Percentiles rank a stretch among this genome's conserved stretches.
These are phyloP conservation scores for Xylaria scruposa DNA, from an alignment of 495 filamentous ascomycete species.

Conservation along the genomic window DNA sequence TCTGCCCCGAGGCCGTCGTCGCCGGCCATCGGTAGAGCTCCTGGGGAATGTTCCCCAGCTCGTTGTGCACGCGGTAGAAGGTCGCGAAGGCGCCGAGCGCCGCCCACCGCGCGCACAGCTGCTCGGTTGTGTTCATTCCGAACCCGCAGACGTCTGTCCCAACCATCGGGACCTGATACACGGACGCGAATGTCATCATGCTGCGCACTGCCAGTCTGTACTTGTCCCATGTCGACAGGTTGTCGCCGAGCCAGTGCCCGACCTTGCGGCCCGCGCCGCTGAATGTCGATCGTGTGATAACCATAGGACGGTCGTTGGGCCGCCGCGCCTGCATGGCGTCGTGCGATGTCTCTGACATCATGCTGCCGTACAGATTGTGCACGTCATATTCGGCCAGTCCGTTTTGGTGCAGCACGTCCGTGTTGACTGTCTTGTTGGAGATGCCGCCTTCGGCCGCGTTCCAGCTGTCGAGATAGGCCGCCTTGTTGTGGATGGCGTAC, in stretches of 20 bases:
- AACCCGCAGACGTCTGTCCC: conserved; percentile 87
- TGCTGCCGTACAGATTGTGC: conserved; percentile 85
- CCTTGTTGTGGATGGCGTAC: conserved; percentile 78
- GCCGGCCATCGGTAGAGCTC: conserved; percentile 79
- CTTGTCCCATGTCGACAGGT: conserved; percentile 73
- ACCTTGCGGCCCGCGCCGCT: conserved; percentile 78
- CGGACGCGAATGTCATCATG: conserved; percentile 74
- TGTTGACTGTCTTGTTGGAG: conserved; percentile 76
- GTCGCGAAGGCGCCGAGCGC: conserved; percentile 80
- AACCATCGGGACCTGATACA: conserved; percentile 88
- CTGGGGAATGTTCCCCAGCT: conserved; percentile 56
- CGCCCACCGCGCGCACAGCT: conserved; percentile 85
- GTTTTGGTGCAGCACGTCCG: conserved; percentile 75
- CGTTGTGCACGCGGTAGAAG: conserved; percentile 82
- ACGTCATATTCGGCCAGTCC: conserved; percentile 76
- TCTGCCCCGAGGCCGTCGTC: conserved; percentile 70
- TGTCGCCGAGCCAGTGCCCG: conserved; percentile 91
- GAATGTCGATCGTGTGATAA: conserved; percentile 88
- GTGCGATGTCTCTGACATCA: conserved; percentile 77
- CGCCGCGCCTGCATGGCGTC: conserved; percentile 73
- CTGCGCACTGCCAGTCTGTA: conserved; percentile 73
- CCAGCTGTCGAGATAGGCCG: conserved; percentile 51
- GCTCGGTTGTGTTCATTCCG: conserved; percentile 71
- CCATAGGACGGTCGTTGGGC: conserved; percentile 69
- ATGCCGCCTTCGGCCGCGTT: conserved; percentile 64